Evolutionary conservation across 1,284 basidiomycete species (phyloP).

Genomic region (Peniophora sp.): DNA sequence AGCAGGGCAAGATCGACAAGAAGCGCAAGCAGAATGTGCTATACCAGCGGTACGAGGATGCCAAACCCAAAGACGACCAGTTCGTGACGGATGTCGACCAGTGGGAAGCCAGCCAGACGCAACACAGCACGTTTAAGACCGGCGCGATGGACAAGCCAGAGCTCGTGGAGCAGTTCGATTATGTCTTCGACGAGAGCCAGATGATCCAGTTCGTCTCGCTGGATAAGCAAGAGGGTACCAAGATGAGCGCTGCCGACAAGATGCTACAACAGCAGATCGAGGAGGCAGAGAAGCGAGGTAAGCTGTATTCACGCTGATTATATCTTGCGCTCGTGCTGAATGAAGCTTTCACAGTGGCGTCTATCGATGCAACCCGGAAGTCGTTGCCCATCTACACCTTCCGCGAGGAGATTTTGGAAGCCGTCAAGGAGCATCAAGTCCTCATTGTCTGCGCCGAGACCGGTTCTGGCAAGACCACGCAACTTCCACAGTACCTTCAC

Average conservation of each 20-base stretch:
- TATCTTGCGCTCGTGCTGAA: conserved; percentile 1
- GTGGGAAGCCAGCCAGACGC: conserved; percentile 91
- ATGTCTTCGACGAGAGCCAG: conserved; percentile 96
- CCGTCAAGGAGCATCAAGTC: conserved; percentile 87
- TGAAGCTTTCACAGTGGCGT: conserved; percentile 48
- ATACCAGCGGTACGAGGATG: conserved; percentile 93
- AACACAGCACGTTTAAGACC: conserved; percentile 80
- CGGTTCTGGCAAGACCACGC: conserved; percentile 97
- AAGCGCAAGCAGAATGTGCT: conserved; percentile 93
- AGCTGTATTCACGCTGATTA: conserved; percentile 20
- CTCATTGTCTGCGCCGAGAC: conserved; percentile 91
- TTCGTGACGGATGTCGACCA: conserved; percentile 96
- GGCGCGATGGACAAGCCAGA: conserved; percentile 86
- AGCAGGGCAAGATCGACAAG: conserved; percentile 97
- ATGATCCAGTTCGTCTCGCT: conserved; percentile 96
- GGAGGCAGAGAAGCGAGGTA: conserved; percentile 85
- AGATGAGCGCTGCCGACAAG: conserved; percentile 81
- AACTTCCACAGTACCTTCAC: conserved; percentile 95
- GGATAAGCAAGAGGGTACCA: conserved; percentile 59
- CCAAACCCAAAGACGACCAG: conserved; percentile 80
- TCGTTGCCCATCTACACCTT: conserved; percentile 86
- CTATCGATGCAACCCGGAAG: conserved; percentile 87
- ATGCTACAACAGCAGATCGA: conserved; percentile 85
- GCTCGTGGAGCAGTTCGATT: conserved; percentile 84
- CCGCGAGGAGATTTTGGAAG: conserved; percentile 81